Conservation (phyloP, 2,329 filamentous ascomycete species). For the Penicillium sclerotiorum region DNA sequence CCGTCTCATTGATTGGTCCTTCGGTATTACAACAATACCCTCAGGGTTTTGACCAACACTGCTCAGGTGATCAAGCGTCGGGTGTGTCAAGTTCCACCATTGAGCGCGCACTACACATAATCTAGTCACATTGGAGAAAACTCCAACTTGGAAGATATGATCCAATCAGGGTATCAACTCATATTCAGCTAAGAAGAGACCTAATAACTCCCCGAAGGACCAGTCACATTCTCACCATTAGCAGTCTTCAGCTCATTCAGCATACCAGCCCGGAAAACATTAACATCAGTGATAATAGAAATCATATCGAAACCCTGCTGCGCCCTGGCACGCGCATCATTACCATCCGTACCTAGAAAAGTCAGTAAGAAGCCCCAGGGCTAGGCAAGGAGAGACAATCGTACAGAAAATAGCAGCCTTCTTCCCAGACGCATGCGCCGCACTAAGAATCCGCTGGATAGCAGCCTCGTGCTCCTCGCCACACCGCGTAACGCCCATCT, state of each 20-base stretch:
- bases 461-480: constrained; percentile 44
- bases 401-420: constrained; percentile 48
- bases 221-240: constrained; percentile 25
- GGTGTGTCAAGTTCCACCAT: too few species aligned
- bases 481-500: constrained; percentile 38
- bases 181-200: not conserved
- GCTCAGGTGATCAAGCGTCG: too few species aligned
- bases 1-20: too few species aligned
- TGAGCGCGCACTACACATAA: too few species aligned
- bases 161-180: too few species aligned
- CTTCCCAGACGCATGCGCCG: constrained; percentile 40
- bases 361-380: not conserved
- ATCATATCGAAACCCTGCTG: constrained; percentile 47
- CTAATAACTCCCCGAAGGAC: constrained; percentile 17
- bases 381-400: constrained; percentile 1
- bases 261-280: constrained; percentile 37
- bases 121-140: too few species aligned
- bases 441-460: constrained; percentile 39
- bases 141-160: too few species aligned
- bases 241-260: constrained; percentile 34
- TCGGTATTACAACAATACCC: too few species aligned
- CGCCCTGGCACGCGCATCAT: constrained; percentile 35
- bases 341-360: constrained; percentile 34
- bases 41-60: too few species aligned
- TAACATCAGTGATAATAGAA: constrained; percentile 42